Evolutionary conservation across 208 protist genomes (phyloP).

Genomic region (Blastocrithidia nonstop): DNA sequence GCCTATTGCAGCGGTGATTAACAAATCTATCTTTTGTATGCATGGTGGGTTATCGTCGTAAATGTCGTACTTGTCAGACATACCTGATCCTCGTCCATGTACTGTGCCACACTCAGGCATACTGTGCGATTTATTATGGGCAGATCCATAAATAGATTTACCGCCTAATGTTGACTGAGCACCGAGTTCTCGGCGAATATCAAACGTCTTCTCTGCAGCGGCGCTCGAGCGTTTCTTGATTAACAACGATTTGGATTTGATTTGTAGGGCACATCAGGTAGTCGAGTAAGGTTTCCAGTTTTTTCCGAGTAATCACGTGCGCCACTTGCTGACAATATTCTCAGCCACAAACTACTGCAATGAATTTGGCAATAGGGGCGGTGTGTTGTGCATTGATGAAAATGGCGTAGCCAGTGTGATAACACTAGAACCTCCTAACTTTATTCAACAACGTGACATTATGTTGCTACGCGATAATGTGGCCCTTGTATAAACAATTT

Average conservation of each 20-base stretch:
- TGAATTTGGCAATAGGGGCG: constrained; percentile 99
- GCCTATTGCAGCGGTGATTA: constrained; percentile 95
- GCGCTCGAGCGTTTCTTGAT: constrained; percentile 93
- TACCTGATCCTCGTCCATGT: constrained; percentile 91
- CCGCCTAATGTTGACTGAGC: constrained; percentile 93
- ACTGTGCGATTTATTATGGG: constrained; percentile 99
- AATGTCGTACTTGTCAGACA: constrained; percentile 82
- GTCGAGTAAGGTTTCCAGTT: constrained; percentile 99
- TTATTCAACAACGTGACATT: constrained; percentile 59
- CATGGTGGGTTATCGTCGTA: constrained; percentile 95
- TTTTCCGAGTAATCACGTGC: constrained; percentile 90
- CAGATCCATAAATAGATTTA: constrained; percentile 91
- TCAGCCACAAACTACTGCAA: constrained; percentile 99
- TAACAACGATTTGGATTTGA: constrained; percentile 96
- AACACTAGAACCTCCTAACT: constrained; percentile 71
- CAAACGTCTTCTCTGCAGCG: constrained; percentile 95
- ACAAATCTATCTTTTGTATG: constrained; percentile 98
- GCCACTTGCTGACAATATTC: constrained; percentile 99
- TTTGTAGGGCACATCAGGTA: constrained; percentile 98
- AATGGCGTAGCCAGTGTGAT: constrained; percentile 91
- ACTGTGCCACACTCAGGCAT: constrained; percentile 96
- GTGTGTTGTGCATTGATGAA: constrained; percentile 95
- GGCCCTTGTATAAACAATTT: too few relatives aligned
- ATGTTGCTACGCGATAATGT: constrained; percentile 34
- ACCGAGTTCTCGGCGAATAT: constrained; percentile 97